Percentiles rank a stretch among this genome's conserved stretches.
Evolutionary conservation across 2,329 filamentous ascomycete species (phyloP).

Genomic region (Epichloe gansuensis): DNA sequence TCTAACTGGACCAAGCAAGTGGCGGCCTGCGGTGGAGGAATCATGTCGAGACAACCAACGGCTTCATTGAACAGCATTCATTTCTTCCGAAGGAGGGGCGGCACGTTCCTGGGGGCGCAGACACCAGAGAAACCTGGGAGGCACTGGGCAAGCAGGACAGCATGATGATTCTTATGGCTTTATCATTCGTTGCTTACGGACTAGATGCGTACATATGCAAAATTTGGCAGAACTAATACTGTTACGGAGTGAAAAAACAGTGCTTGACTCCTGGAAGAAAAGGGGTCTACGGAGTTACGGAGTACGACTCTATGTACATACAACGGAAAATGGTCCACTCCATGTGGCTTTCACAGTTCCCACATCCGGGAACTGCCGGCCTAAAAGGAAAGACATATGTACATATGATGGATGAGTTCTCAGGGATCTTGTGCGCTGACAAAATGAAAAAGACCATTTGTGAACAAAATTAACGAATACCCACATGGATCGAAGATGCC

Average conservation of each 20-base stretch:
- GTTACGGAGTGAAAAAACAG: no score
- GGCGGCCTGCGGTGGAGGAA: no score
- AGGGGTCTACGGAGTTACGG: neutral
- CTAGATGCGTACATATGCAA: no score
- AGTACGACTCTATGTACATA: neutral
- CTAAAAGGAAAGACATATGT: neutral
- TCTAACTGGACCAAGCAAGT: no score
- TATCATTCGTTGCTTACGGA: no score
- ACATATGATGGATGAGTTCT: neutral
- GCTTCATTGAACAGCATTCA: no score
- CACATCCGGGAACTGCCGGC: conserved; percentile 5
- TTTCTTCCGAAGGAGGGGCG: neutral
- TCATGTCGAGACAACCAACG: no score
- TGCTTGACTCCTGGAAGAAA: neutral
- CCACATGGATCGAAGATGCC: neutral
- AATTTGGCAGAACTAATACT: no score
- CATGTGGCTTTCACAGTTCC: neutral
- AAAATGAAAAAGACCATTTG: neutral
- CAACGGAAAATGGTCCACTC: neutral
- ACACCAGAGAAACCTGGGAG: no score
- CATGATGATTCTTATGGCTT: no score
- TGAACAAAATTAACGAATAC: neutral
- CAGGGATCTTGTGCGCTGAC: conserved; percentile 11
- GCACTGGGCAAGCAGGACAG: no score
- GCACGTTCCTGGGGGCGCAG: no score